These are phyloP conservation scores for Fusarium temperatum DNA, from an alignment of 2,329 filamentous ascomycete genomes.

Conservation along the genomic window DNA sequence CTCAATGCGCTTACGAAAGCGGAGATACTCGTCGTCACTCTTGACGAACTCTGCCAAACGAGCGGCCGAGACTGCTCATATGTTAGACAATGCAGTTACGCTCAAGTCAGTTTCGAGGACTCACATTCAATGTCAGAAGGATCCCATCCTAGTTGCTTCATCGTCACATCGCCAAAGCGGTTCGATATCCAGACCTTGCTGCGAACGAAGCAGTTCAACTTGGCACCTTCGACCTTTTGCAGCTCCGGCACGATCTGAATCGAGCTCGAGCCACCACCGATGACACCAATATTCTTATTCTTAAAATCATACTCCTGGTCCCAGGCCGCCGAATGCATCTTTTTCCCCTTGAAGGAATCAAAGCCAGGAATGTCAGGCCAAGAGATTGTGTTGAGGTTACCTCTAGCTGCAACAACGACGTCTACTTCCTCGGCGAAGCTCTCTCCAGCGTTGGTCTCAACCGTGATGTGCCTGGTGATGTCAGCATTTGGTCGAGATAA, in stretches of 20 bases:
- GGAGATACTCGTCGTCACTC: not conserved
- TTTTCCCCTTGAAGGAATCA: not conserved
- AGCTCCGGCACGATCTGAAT: not conserved
- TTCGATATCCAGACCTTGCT: conserved; percentile 9
- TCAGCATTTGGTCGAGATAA: fast-evolving
- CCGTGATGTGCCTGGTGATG: not conserved
- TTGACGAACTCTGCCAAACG: not conserved
- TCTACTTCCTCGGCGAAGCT: not conserved
- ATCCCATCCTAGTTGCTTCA: not conserved
- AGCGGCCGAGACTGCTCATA: not conserved
- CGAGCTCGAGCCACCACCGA: not conserved
- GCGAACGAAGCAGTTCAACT: not conserved
- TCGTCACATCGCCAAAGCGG: not conserved
- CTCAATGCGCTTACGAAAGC: not conserved
- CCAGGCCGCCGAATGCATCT: conserved; percentile 5
- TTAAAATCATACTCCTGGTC: not conserved
- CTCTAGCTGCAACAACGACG: not conserved
- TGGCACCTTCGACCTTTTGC: not conserved
- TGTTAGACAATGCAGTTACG: not conserved
- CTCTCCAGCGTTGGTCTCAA: fast-evolving
- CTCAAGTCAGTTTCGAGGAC: fast-evolving
- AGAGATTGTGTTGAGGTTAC: not conserved
- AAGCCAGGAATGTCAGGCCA: not conserved
- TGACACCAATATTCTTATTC: not conserved
- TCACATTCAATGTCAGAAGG: not conserved